Conservation (phyloP, 495 filamentous ascomycete genomes). For the Umbilicaria muhlenbergii region DNA sequence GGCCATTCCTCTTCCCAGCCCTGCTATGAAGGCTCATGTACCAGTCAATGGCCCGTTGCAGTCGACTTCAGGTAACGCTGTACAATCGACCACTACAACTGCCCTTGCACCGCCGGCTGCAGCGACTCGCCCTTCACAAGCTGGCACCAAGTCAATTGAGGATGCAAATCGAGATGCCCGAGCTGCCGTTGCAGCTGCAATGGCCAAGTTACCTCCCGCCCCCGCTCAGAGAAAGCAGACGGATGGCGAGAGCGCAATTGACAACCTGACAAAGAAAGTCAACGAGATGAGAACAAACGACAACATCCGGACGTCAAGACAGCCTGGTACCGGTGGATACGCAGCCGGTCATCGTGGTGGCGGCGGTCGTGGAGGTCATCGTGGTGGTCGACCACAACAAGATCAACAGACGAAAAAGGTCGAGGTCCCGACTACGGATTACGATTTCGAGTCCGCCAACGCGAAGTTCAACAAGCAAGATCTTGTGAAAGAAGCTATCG, state of each 20-base stretch:
- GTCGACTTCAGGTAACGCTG: conserved; percentile 18
- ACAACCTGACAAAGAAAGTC: conserved; percentile 71
- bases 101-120: conserved; percentile 15
- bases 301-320: conserved; percentile 17
- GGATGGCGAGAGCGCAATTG: conserved; percentile 37
- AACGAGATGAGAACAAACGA: conserved; percentile 69
- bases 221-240: conserved; percentile 26
- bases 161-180: conserved; percentile 73
- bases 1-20: conserved; percentile 40
- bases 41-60: conserved; percentile 23
- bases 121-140: conserved; percentile 16
- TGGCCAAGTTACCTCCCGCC: conserved; percentile 62
- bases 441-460: conserved; percentile 84
- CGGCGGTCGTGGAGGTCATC: conserved; percentile 34
- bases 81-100: conserved; percentile 17
- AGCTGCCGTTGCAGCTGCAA: conserved; percentile 75
- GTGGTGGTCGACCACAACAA: conserved; percentile 35
- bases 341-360: conserved; percentile 42
- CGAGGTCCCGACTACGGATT: conserved; percentile 78
- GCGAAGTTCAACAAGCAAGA: conserved; percentile 98
- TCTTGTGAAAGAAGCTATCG: conserved; percentile 79
- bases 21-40: conserved; percentile 23
- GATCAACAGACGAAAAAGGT: conserved; percentile 44
- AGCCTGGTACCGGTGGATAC: conserved; percentile 29
- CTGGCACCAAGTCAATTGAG: conserved; percentile 25